Base-by-base conservation (phyloP, 2,329 filamentous ascomycete genomes). In the Fusarium sp. region DNA sequence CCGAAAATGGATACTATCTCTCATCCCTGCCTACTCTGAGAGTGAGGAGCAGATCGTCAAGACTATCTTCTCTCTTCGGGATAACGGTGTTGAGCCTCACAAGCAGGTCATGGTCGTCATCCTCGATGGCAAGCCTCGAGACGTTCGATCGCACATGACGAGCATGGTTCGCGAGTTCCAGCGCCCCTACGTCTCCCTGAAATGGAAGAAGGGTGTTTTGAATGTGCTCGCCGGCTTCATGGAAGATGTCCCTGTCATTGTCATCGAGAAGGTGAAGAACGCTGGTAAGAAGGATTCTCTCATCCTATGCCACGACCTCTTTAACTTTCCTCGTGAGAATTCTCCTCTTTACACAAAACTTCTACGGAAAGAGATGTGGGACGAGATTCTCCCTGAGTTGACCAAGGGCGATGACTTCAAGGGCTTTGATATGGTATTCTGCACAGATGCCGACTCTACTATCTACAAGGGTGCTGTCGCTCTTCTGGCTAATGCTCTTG, bases 1-100 rank as follows among this genome's bases (percentile, higher is more conserved):
- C 0, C 60, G 61, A 18, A 53, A 53, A 1, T 75, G 73, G 73
- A 75, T 75, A 3, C 33, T 75, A 2, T 75, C 73, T 2, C 74
- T 75, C 18, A 76, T 75, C 1, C 73, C 73, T 9, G 73, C 73
- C 1, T 75, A 75, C 20, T 75, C 73, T 1, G 73, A 75, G n/a
- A 75, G 73, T 5, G 73, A 75, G 30, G 73, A 75, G 12, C 73
- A 75, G 22, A 75, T 75, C 14, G 73, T 75, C 61, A 75, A 75
- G 51, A 75, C 73, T 4, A 67, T 75, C 13, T 75, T 66, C 35
- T 75, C 73, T 4, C 61, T 75, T 5, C 68, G 73, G 0, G 73
- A 75, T 11, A 75, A 75, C 1, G 73, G 62, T 5, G 73, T 76
- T 12, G 71, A 75, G 12, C 73, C 73, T 5, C 73, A 75, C 16